phyloP scores from a whole-genome alignment of 768 basidiomycete genomes.

The Termitomyces bulborhizus region DNA sequence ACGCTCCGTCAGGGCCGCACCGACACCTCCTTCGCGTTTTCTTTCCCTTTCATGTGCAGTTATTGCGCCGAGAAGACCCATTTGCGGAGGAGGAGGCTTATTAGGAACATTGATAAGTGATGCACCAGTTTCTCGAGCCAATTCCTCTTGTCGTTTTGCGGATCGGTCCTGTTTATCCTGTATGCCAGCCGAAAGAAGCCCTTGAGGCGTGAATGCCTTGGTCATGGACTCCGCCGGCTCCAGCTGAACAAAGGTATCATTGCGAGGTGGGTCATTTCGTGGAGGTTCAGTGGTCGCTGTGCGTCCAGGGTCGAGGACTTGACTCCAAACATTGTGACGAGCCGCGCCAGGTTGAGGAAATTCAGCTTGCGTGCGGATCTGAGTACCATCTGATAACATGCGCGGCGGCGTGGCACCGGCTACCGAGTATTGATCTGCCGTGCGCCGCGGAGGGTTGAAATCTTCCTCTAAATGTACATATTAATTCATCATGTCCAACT shows the following conservation, averaged over 20 bases:
- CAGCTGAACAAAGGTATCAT: slow-evolving; percentile 69
- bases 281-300: slow-evolving; percentile 33
- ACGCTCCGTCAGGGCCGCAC: slow-evolving; percentile 89
- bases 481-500: slow-evolving; percentile 5
- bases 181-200: slow-evolving; percentile 88
- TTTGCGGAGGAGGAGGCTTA: slow-evolving; percentile 92
- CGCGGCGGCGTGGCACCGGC: slow-evolving; percentile 29
- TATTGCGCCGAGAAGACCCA: slow-evolving; percentile 92
- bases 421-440: slow-evolving; percentile 42
- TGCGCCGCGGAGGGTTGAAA: slow-evolving; percentile 39
- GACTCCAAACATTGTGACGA: slow-evolving; percentile 81
- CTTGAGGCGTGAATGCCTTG: slow-evolving; percentile 93
- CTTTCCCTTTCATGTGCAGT: slow-evolving; percentile 92
- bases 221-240: slow-evolving; percentile 75
- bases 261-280: slow-evolving; percentile 18
- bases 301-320: slow-evolving; percentile 71
- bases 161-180: slow-evolving; percentile 95
- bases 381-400: slow-evolving; percentile 50
- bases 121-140: slow-evolving; percentile 86
- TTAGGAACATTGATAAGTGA: slow-evolving; percentile 94
- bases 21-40: slow-evolving; percentile 92
- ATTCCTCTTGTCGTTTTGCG: slow-evolving; percentile 90
- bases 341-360: slow-evolving; percentile 45
- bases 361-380: slow-evolving; percentile 50
- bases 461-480: slow-evolving; percentile 29